These are phyloP conservation scores for Penicillium soppii DNA, from an alignment of 495 filamentous ascomycete genomes.

Conservation along the genomic window DNA sequence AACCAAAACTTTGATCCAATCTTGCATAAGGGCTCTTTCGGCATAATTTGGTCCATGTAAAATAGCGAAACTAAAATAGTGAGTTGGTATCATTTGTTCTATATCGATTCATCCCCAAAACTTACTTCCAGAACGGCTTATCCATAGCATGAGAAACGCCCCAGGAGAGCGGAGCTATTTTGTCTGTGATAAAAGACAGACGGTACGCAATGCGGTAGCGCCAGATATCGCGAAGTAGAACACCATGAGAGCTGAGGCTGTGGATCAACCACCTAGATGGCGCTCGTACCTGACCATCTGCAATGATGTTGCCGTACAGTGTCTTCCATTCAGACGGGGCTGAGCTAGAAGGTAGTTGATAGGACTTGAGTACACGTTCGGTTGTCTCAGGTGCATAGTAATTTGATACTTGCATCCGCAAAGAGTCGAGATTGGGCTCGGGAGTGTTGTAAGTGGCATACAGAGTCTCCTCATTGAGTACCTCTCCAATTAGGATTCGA, in stretches of 20 bases:
- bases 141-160: conserved; percentile 31
- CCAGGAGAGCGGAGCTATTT: conserved; percentile 20
- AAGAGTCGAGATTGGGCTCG: conserved; percentile 31
- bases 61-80: conserved; percentile 24
- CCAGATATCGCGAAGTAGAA: conserved; percentile 24
- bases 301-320: conserved; percentile 45
- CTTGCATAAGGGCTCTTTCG: conserved; percentile 21
- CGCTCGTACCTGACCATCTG: conserved; percentile 46
- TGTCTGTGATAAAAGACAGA: conserved; percentile 27
- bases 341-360: conserved; percentile 25
- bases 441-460: conserved; percentile 38
- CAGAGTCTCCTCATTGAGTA: conserved; percentile 44
- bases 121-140: conserved; percentile 29
- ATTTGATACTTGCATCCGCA: conserved; percentile 39
- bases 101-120: not conserved
- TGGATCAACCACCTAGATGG: conserved; percentile 27
- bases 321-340: conserved; percentile 39
- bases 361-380: conserved; percentile 33
- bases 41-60: conserved; percentile 22
- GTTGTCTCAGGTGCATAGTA: conserved; percentile 43
- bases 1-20: conserved; percentile 24
- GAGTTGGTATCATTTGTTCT: not conserved
- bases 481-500: conserved; percentile 48
- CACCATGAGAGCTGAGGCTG: conserved; percentile 17
- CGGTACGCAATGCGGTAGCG: conserved; percentile 26